Base-by-base conservation (phyloP, 768 basidiomycete genomes). In the Boletales sp. region DNA sequence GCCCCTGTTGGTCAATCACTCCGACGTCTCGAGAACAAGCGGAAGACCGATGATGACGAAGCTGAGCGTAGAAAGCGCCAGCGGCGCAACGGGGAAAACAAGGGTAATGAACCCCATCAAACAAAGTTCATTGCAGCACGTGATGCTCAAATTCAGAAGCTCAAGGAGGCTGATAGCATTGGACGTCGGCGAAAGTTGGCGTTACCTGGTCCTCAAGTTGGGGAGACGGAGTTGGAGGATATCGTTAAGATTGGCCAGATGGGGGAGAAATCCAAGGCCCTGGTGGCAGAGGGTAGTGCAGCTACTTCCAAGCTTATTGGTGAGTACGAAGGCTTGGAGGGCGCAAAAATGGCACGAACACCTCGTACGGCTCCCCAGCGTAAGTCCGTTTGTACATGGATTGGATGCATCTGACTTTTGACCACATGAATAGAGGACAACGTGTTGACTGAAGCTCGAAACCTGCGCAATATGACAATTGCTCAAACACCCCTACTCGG, bases 211-310 rank as follows among this genome's bases (percentile, higher is more conserved):
- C 91, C 95, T 7, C 97, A 99, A 61, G 97, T 99, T 14, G 90
- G 92, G 9, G 97, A 99, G 70, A 71, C 78, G 3, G 97, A 99
- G 68, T 70, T 99, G 44, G 97, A 98, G 71, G 94, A 97, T 56
- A 97, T 99, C 53, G 95, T 97, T 56, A 99, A 98, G 74, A 97
- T 98, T 62, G 97, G 97, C 0, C 84, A 90, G 65, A 87, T 89
- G 0, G 87, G 92, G 4, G 94, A 95, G 72, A 86, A 81, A 59
- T 90, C 95, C 15, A 86, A 93, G 65, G 82, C 87, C 5, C 63
- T 97, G 57, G 93, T 94, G 10, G 81, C 77, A 17, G 85, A 86
- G 21, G 91, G 88, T 8, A 87, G 81, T 45, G 90, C 90, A 56
- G 89, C 92, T 12, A 93, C 86, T 51, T 86, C 83, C n/a, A 80